phyloP scores from a whole-genome alignment of 345 rosid species.

The Eutrema heterophyllum region DNA sequence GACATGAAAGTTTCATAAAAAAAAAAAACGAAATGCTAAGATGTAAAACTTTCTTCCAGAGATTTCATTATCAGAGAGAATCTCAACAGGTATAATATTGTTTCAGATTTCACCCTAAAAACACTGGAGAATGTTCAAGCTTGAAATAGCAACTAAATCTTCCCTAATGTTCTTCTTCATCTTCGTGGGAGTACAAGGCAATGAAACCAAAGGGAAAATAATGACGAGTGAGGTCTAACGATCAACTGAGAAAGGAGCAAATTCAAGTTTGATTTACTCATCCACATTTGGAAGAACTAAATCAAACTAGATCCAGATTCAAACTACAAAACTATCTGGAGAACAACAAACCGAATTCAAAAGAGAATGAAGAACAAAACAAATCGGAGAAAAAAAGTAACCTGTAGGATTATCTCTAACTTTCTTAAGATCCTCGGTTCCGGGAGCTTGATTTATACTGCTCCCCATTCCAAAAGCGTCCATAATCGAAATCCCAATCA shows the following conservation, averaged over 20 bases:
- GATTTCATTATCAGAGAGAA: not conserved
- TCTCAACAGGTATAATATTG: not conserved
- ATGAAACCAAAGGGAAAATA: not conserved
- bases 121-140: not conserved
- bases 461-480: slow-evolving; percentile 46
- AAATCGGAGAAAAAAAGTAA: slow-evolving; percentile 22
- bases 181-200: not conserved
- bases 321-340: not conserved
- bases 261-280: not conserved
- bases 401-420: slow-evolving; percentile 52
- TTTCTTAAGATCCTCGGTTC: slow-evolving; percentile 39
- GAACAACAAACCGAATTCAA: not conserved
- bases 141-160: not conserved
- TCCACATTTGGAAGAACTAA: not conserved
- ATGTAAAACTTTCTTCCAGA: not conserved
- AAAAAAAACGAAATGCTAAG: too few species aligned
- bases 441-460: slow-evolving; percentile 27
- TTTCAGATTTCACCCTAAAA: not conserved
- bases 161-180: not conserved
- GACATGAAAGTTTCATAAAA: not conserved
- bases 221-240: not conserved
- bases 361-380: not conserved
- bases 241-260: slow-evolving; percentile 7
- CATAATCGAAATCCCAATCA: slow-evolving; percentile 35
- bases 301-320: slow-evolving; percentile 21